Conservation (phyloP, 2,329 filamentous ascomycete species). For the Onygenales sp. region DNA sequence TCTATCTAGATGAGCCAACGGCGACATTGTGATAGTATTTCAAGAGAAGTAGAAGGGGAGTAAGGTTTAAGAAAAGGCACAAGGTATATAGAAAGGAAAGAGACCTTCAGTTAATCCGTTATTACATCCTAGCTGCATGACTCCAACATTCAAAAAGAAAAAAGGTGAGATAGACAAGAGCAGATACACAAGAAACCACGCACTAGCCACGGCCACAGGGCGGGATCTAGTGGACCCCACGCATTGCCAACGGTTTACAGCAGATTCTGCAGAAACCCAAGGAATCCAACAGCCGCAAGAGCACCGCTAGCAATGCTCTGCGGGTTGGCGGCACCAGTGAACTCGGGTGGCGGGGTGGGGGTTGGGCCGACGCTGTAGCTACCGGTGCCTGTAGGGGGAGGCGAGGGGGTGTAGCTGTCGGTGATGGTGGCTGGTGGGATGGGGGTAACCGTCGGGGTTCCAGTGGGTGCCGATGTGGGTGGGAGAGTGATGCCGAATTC, state of each 20-base stretch:
- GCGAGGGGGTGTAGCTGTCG: neutral
- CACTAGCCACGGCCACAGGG: too few relatives aligned
- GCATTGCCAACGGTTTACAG: slow-evolving; percentile 52
- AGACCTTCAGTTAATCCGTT: too few relatives aligned
- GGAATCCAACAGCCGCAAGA: slow-evolving; percentile 6
- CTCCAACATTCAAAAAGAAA: neutral
- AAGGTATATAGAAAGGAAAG: too few relatives aligned
- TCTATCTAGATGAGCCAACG: too few relatives aligned
- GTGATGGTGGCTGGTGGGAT: neutral
- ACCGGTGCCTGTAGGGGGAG: neutral
- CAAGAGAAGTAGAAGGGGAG: too few relatives aligned
- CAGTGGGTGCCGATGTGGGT: neutral
- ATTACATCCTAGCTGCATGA: neutral
- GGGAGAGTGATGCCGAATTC: slow-evolving; percentile 5
- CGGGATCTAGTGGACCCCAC: neutral
- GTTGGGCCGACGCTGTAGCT: neutral
- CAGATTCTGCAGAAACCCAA: slow-evolving; percentile 48
- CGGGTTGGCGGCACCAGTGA: slow-evolving; percentile 6
- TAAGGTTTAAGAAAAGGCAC: too few relatives aligned
- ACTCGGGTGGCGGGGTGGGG: slow-evolving; percentile 1
- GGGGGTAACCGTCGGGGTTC: neutral
- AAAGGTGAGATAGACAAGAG: neutral
- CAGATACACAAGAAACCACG: neutral
- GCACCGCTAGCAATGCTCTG: slow-evolving; percentile 4
- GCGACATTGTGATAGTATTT: too few relatives aligned